Evolutionary conservation across 306 rosid genomes (phyloP), one percentile per base, ranked within the genome.

Genomic region (Prunus dulcis): DNA sequence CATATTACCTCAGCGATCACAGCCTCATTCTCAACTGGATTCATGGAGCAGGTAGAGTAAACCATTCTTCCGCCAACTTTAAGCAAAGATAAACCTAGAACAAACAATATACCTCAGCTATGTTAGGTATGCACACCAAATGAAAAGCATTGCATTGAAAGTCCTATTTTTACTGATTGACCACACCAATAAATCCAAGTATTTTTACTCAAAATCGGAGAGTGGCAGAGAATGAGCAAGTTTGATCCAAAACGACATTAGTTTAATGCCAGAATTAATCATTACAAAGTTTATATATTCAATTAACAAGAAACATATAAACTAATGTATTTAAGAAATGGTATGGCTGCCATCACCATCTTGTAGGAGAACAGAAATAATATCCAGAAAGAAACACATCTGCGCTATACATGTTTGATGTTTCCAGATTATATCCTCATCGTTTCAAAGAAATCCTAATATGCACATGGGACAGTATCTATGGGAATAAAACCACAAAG

Each of bases 1-100:
- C 52, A 57, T 65, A 34, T 71, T 83, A 96, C 99, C 99, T 96
- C 99, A 57, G 94, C 91, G 84, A 96, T 86, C 78, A 96, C 99
- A 38, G 99, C 99, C 79, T 96, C 99, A 79, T 96, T 92, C 86
- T 96, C 99, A 76, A 96, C 84, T 50, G 99, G 99, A 85, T 96
- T 96, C 98, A 93, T 93, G 50, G 99, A 92, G 85, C 99, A 96
- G 6, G 99, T 96, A 41, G 98, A 96, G 83, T 96, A 96, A 62
- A 96, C 98, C 91, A 96, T 90, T 89, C 93, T 89, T 71, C 97
- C 99, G 68, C 97, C 98, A 84, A 91, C 87, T 88, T 91, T 96
- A 71, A 96, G 97, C 86, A 92, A 80, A 76, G 91, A 82, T 75
- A 90, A 19, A 79, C 99, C 99, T 96, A 84, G 76, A 75, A 74